A percentile compares a stretch with the other conserved stretches of the same genome.
These are phyloP conservation scores for Diplocarpon rosae DNA, from an alignment of 2,329 filamentous ascomycete genomes.

Conservation along the genomic window DNA sequence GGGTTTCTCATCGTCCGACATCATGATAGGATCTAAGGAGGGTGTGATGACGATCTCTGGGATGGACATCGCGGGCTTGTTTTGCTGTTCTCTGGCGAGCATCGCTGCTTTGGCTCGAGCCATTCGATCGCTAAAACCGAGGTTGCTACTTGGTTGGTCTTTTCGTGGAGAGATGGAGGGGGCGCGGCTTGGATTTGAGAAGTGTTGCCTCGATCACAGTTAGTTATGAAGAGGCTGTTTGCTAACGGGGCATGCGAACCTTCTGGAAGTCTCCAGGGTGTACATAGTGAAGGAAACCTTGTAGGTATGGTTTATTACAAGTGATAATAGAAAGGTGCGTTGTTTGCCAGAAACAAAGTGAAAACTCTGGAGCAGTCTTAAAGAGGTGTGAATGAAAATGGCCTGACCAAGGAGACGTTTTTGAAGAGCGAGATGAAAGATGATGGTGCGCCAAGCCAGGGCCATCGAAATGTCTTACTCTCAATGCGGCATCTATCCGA, in stretches of 20 bases:
- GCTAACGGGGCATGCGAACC: no score
- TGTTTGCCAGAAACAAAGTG: no score
- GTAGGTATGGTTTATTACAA: no score
- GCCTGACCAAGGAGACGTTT: no score
- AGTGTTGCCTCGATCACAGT: not conserved
- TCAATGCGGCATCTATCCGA: not conserved
- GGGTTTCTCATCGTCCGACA: not conserved
- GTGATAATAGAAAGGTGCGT: no score
- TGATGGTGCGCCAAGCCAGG: no score
- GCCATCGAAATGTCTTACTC: not conserved
- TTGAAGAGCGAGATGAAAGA: no score
- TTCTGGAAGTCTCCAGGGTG: no score
- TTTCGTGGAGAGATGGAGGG: not conserved
- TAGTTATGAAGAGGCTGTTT: no score
- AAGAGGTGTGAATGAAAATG: no score
- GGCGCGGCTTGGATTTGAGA: not conserved
- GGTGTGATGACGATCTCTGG: conserved; percentile 3
- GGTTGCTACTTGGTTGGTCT: not conserved
- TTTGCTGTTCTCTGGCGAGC: conserved; percentile 1
- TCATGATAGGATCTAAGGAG: not conserved
- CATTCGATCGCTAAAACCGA: conserved; percentile 2
- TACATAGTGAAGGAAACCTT: no score
- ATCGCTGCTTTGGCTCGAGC: conserved; percentile 4
- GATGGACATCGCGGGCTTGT: not conserved
- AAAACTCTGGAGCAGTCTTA: no score